Base-by-base conservation (phyloP, 805 yeast species). In the Alloascoidea africana region DNA sequence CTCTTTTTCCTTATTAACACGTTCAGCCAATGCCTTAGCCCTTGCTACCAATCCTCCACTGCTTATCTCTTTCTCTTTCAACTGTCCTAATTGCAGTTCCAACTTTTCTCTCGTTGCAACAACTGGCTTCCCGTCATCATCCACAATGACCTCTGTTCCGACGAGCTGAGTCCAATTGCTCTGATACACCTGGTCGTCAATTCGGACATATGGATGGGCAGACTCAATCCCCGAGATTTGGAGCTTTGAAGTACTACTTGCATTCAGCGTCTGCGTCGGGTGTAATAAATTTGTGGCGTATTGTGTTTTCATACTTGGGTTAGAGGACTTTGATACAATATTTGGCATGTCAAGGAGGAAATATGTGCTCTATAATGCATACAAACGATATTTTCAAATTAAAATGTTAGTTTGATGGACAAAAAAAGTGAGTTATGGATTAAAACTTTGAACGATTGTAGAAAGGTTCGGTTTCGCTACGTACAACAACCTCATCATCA, bases 111-210 rank as follows among this genome's bases (percentile, higher is more conserved):
- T n/a, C n/a, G n/a, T 8, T 23, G 30, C 8, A 23, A 23, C 30
- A 23, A 23, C n/a, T 8, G 30, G 30, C 8, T 23, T 23, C 30
- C 30, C 30, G n/a, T 23, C 37, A 27, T 44, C 46, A 39, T 45
- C 39, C 14, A 54, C 44, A 18, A 56, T 68, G 33, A 72, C 50
- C 43, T 73, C 96, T 0, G 93, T 80, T 0, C 97, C 97, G 1
- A 83, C 76, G 2, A 84, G 55, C 39, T 69, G 69, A 33, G 67
- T 64, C 96, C 96, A 87, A 16, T 63, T 59, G 2, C 94, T 91
- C 53, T 74, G 72, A 52, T 73, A 84, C 3, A 83, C 55, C 30
- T 67, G 62, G 37, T 68, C 66, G 32, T 78, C 77, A 11, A 74
- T 58, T 46, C 34, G n/a, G 5, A 32, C 14, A 32, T 32, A 32